Percentiles rank a stretch among this genome's conserved stretches.
Conservation (phyloP, 2,329 filamentous ascomycete genomes). For the Pseudogymnoascus sp. region DNA sequence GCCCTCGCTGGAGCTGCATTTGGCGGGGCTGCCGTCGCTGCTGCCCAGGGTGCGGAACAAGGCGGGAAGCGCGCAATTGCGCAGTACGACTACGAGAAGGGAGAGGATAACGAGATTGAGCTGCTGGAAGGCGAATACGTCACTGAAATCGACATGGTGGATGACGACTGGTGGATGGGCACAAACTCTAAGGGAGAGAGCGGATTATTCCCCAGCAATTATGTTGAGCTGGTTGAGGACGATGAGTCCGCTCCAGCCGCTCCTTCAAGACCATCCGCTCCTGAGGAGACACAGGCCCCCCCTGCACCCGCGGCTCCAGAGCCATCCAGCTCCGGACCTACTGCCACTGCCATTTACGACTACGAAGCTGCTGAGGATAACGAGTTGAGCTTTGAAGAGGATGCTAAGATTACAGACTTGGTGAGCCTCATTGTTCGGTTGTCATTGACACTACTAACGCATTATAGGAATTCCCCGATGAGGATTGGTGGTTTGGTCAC, state of each 20-base stretch:
- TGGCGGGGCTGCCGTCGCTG: slow-evolving; percentile 33
- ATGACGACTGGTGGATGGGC: slow-evolving; percentile 98
- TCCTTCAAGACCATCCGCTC: slow-evolving; percentile 23
- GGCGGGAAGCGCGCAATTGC: slow-evolving; percentile 68
- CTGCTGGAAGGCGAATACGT: slow-evolving; percentile 82
- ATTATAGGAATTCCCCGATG: slow-evolving; percentile 83
- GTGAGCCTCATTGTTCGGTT: slow-evolving; percentile 40
- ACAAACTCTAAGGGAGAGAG: slow-evolving; percentile 76
- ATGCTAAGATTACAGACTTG: slow-evolving; percentile 70
- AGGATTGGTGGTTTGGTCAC: slow-evolving; percentile 97
- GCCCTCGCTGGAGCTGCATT: slow-evolving; percentile 44
- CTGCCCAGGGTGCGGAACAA: slow-evolving; percentile 35
- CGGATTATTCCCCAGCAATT: slow-evolving; percentile 94
- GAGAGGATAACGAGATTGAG: slow-evolving; percentile 94
- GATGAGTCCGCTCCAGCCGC: slow-evolving; percentile 35
- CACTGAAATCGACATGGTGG: slow-evolving; percentile 91
- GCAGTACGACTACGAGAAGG: slow-evolving; percentile 95
- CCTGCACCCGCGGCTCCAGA: slow-evolving; percentile 31
- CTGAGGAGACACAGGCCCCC: slow-evolving; percentile 30
- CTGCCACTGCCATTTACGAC: slow-evolving; percentile 82
- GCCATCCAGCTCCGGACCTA: slow-evolving; percentile 40
- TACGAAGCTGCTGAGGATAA: slow-evolving; percentile 98
- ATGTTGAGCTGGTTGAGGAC: slow-evolving; percentile 76
- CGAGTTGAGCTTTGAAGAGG: slow-evolving; percentile 77
- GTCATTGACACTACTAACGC: background rate